These are phyloP conservation scores for Asterochloris sp. DNA, from an alignment of 139 green algal species.

Conservation along the genomic window DNA sequence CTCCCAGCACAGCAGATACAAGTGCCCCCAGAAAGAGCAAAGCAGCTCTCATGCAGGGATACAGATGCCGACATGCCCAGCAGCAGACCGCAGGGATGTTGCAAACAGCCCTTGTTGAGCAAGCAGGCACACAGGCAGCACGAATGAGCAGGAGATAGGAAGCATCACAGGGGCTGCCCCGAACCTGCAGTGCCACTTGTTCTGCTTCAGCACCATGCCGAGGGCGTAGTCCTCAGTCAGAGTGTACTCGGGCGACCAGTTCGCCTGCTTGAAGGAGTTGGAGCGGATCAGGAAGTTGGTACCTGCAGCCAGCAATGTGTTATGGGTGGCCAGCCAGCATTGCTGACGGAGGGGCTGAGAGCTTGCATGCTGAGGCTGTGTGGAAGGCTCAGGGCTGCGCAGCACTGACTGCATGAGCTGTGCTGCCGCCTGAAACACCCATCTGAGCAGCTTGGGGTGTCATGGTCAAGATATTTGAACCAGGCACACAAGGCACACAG, in stretches of 20 bases:
- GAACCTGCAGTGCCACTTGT: slow-evolving; percentile 28
- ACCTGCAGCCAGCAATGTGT: slow-evolving; percentile 26
- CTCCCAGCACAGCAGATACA: too few relatives aligned
- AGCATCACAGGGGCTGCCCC: too few relatives aligned
- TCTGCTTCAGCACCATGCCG: slow-evolving; percentile 44
- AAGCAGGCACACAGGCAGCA: too few relatives aligned
- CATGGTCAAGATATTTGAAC: too few relatives aligned
- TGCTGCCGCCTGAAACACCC: too few relatives aligned
- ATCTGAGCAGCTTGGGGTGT: too few relatives aligned
- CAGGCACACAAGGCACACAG: too few relatives aligned
- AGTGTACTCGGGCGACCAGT: slow-evolving; percentile 56
- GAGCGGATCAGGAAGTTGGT: slow-evolving; percentile 33
- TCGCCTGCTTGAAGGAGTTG: slow-evolving; percentile 32
- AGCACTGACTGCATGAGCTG: background rate
- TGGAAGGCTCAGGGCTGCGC: background rate
- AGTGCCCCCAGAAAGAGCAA: too few relatives aligned
- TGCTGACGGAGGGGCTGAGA: background rate
- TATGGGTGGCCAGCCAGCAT: background rate
- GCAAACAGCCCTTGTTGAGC: background rate
- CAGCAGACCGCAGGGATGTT: too few relatives aligned
- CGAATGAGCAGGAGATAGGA: too few relatives aligned
- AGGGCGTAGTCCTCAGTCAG: slow-evolving; percentile 56
- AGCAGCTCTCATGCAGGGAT: too few relatives aligned
- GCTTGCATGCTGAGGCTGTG: background rate
- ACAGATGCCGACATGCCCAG: too few relatives aligned